These are phyloP conservation scores for Hygrocybe punicea DNA, from an alignment of 768 basidiomycete species.

Conservation along the genomic window DNA sequence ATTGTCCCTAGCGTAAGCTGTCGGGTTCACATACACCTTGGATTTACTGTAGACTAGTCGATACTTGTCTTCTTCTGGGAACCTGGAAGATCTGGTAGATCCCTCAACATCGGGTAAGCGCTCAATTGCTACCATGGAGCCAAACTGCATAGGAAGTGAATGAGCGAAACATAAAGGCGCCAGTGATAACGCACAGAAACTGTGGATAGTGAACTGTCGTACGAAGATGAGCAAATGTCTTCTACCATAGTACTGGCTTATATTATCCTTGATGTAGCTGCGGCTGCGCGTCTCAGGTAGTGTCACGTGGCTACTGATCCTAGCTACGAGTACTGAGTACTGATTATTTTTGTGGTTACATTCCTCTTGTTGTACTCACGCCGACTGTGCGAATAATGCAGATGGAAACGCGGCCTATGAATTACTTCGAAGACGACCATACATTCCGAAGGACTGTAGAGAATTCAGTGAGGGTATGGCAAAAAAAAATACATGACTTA, in stretches of 20 bases:
- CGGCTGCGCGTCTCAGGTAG: neutral
- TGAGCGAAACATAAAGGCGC: constrained; percentile 7
- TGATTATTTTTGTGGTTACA: constrained; percentile 1
- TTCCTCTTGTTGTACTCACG: too few relatives aligned
- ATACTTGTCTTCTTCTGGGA: constrained; percentile 57
- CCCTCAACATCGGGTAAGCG: constrained; percentile 33
- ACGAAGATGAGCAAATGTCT: constrained; percentile 14
- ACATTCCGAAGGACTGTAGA: constrained; percentile 86
- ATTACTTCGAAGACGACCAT: constrained; percentile 94
- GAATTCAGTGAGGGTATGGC: neutral
- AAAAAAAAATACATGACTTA: constrained; percentile 46
- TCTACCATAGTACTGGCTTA: constrained; percentile 14
- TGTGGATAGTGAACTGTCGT: constrained; percentile 42
- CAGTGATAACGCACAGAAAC: constrained; percentile 42
- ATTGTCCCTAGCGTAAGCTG: constrained; percentile 87
- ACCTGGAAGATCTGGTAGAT: constrained; percentile 16
- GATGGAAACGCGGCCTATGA: neutral
- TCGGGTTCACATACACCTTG: constrained; percentile 95
- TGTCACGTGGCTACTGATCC: neutral
- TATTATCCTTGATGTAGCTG: constrained; percentile 13
- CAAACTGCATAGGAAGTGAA: constrained; percentile 33
- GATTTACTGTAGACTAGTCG: constrained; percentile 86
- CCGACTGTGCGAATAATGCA: too few relatives aligned
- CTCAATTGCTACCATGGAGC: constrained; percentile 77
- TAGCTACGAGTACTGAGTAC: neutral